These are phyloP conservation scores for Gentiana dahurica DNA, from an alignment of 257 asterid genomes.

Conservation along the genomic window DNA sequence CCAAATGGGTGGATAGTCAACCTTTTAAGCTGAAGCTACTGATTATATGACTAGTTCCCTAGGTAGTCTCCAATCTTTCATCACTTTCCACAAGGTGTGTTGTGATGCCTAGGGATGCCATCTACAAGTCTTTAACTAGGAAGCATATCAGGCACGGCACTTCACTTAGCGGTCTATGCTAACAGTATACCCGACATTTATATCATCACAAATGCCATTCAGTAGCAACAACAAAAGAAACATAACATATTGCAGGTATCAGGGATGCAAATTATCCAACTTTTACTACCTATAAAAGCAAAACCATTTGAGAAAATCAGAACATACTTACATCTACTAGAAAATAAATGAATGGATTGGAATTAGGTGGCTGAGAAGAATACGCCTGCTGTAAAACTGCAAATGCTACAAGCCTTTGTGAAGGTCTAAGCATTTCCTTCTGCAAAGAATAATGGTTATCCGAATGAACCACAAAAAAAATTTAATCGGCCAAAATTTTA, in stretches of 20 bases:
- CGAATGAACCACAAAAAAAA: not conserved
- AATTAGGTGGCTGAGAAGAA: conserved; percentile 60
- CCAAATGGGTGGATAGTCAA: too few relatives aligned
- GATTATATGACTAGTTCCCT: too few relatives aligned
- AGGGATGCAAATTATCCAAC: conserved; percentile 1
- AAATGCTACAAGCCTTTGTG: conserved; percentile 69
- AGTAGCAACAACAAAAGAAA: not conserved
- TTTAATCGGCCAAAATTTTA: not conserved
- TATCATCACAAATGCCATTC: not conserved
- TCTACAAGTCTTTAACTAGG: too few relatives aligned
- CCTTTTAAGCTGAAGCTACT: too few relatives aligned
- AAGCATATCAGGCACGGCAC: too few relatives aligned
- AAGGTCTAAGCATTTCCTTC: conserved; percentile 51
- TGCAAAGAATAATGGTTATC: conserved; percentile 16
- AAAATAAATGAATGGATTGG: conserved; percentile 61
- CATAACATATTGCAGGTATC: not conserved
- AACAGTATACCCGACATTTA: not conserved
- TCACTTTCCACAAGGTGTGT: too few relatives aligned
- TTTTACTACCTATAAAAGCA: not conserved
- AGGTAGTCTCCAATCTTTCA: too few relatives aligned
- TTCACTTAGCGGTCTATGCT: not conserved
- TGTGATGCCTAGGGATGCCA: too few relatives aligned
- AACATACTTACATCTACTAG: conserved; percentile 64
- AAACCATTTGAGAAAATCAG: not conserved
- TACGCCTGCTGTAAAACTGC: conserved; percentile 66